Evolutionary conservation across 352 stramenopile species (phyloP).

Genomic region (Pythium biforme): DNA sequence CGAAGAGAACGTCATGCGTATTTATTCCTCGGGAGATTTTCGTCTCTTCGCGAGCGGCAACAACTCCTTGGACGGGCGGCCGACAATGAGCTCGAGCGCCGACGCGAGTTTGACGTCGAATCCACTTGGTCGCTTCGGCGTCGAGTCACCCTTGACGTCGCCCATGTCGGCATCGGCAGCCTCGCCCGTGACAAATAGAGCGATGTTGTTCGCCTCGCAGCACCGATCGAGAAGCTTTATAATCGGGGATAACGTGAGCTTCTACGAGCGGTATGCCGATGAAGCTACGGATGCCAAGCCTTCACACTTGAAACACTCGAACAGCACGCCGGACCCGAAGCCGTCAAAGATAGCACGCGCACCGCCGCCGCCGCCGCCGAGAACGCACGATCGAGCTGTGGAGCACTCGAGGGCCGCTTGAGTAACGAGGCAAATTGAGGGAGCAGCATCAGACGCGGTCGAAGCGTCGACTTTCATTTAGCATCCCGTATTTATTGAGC

Average conservation of each 20-base stretch:
- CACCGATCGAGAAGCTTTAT: conserved; percentile 44
- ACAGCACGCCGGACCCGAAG: conserved; percentile 22
- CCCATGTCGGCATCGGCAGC: conserved; percentile 4
- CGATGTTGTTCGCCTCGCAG: conserved; percentile 14
- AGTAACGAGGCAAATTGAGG: conserved; percentile 5
- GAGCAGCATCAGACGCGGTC: conserved; percentile 20
- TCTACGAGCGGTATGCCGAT: conserved; percentile 29
- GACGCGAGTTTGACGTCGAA: conserved; percentile 15
- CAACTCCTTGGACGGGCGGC: conserved; percentile 17
- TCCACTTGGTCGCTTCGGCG: conserved; percentile 38
- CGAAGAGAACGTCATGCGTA: conserved; percentile 56
- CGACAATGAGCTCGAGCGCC: conserved; percentile 20
- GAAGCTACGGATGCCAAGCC: conserved; percentile 2
- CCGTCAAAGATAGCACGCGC: not conserved
- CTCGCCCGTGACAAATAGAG: not conserved
- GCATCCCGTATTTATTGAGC: conserved; percentile 31
- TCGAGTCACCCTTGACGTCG: conserved; percentile 26
- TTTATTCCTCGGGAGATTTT: conserved; percentile 67
- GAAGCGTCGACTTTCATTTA: conserved; percentile 25
- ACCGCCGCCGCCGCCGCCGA: conserved; percentile 16
- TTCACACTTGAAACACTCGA: conserved; percentile 15
- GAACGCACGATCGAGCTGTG: not conserved
- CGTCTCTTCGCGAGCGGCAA: conserved; percentile 40
- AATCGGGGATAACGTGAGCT: conserved; percentile 29
- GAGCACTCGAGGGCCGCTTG: conserved; percentile 18